phyloP scores from a whole-genome alignment of 495 filamentous ascomycete genomes.

The Penicillium psychrofluorescens region DNA sequence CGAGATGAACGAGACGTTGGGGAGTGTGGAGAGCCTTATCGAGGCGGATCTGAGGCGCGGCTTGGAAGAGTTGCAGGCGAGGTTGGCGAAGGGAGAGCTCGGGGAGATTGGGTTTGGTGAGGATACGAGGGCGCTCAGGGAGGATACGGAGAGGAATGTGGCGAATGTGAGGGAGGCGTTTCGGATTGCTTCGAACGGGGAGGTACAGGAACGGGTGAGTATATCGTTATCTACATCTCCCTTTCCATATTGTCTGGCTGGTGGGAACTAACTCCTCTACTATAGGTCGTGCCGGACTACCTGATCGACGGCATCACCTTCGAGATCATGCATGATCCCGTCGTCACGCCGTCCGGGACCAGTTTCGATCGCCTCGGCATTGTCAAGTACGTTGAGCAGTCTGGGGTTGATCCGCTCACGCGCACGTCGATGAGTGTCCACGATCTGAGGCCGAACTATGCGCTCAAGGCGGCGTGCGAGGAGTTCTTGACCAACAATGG shows the following conservation, averaged over 20 bases:
- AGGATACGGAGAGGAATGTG: constrained; percentile 44
- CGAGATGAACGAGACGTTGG: constrained; percentile 39
- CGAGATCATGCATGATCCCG: constrained; percentile 86
- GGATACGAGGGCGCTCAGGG: constrained; percentile 32
- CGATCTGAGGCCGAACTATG: constrained; percentile 80
- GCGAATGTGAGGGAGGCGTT: constrained; percentile 40
- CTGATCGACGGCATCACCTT: constrained; percentile 87
- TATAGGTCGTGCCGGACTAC: constrained; percentile 72
- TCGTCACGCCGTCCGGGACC: constrained; percentile 78
- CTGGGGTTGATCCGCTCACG: constrained; percentile 74
- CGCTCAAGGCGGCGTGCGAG: constrained; percentile 74
- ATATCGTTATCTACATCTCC: not conserved
- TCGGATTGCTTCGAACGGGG: constrained; percentile 44
- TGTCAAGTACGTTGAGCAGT: constrained; percentile 72
- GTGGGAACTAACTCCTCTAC: not conserved
- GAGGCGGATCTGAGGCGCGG: constrained; percentile 48
- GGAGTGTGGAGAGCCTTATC: constrained; percentile 40
- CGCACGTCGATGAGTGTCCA: constrained; percentile 59
- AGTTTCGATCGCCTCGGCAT: constrained; percentile 89
- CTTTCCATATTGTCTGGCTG: not conserved
- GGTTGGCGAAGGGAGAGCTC: constrained; percentile 37
- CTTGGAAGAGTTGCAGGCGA: constrained; percentile 39
- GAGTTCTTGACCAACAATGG: constrained; percentile 82
- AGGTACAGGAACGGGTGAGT: constrained; percentile 54
- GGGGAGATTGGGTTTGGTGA: constrained; percentile 38